These are phyloP conservation scores for Penicillium psychrosexuale DNA, from an alignment of 2,329 filamentous ascomycete species.

Conservation along the genomic window DNA sequence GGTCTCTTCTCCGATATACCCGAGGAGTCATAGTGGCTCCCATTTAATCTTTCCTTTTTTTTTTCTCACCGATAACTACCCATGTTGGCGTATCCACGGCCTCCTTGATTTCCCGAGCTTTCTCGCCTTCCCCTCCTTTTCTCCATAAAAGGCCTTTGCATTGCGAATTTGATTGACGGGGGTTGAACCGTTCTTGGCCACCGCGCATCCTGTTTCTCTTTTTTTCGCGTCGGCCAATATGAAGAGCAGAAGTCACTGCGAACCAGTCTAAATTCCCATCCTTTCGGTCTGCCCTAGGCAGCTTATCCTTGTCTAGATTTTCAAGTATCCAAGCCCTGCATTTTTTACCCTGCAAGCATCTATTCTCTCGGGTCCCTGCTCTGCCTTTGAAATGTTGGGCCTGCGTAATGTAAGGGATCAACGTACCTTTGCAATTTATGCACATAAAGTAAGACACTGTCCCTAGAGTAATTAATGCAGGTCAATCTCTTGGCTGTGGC, in stretches of 20 bases:
- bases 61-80: constrained; percentile 11
- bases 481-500: constrained; percentile 19
- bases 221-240: constrained; percentile 20
- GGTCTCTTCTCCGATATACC: constrained; percentile 68
- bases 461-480: constrained; percentile 6
- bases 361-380: background rate
- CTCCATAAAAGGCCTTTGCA: constrained; percentile 20
- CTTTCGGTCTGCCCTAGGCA: background rate
- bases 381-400: background rate
- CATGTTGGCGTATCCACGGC: constrained; percentile 20
- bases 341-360: constrained; percentile 5
- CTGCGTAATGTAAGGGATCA: background rate
- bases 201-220: constrained; percentile 11
- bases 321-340: constrained; percentile 18
- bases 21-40: constrained; percentile 52
- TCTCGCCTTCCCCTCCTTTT: constrained; percentile 12
- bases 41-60: constrained; percentile 13
- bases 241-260: constrained; percentile 16
- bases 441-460: background rate
- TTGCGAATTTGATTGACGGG: constrained; percentile 21
- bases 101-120: constrained; percentile 16
- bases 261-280: constrained; percentile 1
- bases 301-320: constrained; percentile 20
- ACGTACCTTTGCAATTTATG: background rate
- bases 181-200: constrained; percentile 17